Evolutionary conservation across 2,329 filamentous ascomycete genomes (phyloP), one percentile per base, ranked within the genome.

Genomic region (Fusarium lyarnte): DNA sequence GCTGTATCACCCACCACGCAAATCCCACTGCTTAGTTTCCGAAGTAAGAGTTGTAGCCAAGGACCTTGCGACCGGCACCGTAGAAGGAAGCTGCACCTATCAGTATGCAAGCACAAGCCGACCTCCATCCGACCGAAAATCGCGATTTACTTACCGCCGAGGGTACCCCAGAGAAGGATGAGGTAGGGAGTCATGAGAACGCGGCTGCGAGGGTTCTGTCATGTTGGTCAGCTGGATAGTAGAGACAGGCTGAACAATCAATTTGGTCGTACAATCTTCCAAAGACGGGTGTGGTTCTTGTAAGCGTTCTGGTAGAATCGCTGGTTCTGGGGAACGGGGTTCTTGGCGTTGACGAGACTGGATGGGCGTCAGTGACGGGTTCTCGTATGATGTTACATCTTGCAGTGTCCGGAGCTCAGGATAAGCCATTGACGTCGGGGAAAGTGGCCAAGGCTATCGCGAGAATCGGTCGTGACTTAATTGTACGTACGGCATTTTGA

Each of bases 31-130:
- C 62, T 78, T 87, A 90, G 74, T 88, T 87, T 80, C 87, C 84
- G 78, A 90, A 93, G 90, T 91, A 94, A 70, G 91, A 93, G 89
- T 94, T 95, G 87, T 95, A 89, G 79, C 93, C 93, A 72, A 91
- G 81, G 73, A 93, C 85, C 85, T 93, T 90, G 81, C 93, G 92
- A 81, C 87, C 84, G 85, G 92, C 91, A 85, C 91, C 92, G 86
- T 93, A 95, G 84, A 93, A 84, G 75, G 84, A 80, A 59, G 83
- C 88, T 90, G 23, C 47, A 25, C 47, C 59, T 78, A 76, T 65
- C 58, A 72, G 60, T 66, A 58, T 62, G 49, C 19, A 25, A 45
- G 36, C 19, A 29, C 42, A 12, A 27, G 36, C 36, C 39, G 31
- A 33, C 36, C 17, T 11, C 21, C 8, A 39, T 64, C 7, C 31